Conservation (phyloP, 1,284 basidiomycete species). For the Cryptococcus sp. region DNA sequence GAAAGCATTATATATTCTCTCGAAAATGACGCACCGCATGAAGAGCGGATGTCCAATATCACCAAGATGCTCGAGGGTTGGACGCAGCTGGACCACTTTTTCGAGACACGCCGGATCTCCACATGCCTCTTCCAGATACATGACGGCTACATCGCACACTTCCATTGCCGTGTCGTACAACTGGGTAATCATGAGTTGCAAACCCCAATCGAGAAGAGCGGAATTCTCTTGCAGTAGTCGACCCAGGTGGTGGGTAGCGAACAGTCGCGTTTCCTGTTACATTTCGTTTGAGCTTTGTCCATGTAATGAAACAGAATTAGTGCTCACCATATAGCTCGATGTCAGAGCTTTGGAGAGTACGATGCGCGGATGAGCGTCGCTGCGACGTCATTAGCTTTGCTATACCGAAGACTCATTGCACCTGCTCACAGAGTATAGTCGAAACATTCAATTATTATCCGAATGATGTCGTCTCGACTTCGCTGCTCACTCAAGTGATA, state of each 20-base stretch:
- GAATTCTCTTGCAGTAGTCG: constrained; percentile 57
- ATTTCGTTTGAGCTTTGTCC: not conserved
- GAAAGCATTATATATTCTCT: not conserved
- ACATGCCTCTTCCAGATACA: constrained; percentile 86
- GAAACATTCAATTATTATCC: constrained; percentile 84
- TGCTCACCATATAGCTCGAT: constrained; percentile 75
- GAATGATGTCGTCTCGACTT: constrained; percentile 87
- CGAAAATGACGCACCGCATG: constrained; percentile 64
- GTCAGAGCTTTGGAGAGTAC: constrained; percentile 91
- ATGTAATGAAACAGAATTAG: not conserved
- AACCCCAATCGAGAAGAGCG: constrained; percentile 77
- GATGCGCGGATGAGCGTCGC: constrained; percentile 88
- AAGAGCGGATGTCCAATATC: constrained; percentile 86
- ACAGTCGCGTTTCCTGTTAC: constrained; percentile 75
- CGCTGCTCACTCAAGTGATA: constrained; percentile 90
- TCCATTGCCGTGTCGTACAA: constrained; percentile 88
- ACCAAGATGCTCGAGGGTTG: constrained; percentile 90
- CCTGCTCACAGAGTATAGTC: constrained; percentile 78
- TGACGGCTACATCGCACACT: constrained; percentile 86
- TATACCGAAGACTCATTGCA: not conserved
- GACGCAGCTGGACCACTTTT: constrained; percentile 90
- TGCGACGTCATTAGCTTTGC: constrained; percentile 43
- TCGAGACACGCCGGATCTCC: constrained; percentile 79
- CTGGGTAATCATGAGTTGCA: constrained; percentile 88
- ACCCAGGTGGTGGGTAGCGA: constrained; percentile 87